Evolutionary conservation across 2,329 filamentous ascomycete species (phyloP).

Genomic region (Intubia oerlemansii): DNA sequence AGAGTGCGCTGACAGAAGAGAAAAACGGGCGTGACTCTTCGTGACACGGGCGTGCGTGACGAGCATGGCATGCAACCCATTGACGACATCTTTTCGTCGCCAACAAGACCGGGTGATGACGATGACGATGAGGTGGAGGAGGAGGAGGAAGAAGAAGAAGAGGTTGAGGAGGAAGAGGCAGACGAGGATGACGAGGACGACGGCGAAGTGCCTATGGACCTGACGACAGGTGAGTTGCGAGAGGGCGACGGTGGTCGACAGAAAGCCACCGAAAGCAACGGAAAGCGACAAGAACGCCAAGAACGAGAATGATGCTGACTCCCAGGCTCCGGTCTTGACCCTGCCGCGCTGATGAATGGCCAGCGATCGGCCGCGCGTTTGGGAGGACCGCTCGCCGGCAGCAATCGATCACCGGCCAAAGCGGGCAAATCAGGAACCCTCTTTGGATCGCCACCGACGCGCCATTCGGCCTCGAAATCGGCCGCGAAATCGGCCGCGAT

Average conservation of each 20-base stretch:
- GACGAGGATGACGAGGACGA: slow-evolving; percentile 8
- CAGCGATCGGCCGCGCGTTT: slow-evolving; percentile 24
- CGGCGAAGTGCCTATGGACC: slow-evolving; percentile 26
- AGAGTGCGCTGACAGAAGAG: slow-evolving; percentile 21
- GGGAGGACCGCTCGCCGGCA: slow-evolving; percentile 24
- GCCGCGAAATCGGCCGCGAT: too few relatives aligned
- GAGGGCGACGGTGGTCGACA: too few relatives aligned
- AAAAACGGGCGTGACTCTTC: slow-evolving; percentile 71
- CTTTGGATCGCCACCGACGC: slow-evolving; percentile 37
- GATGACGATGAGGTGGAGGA: slow-evolving; percentile 11
- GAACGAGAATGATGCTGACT: not conserved
- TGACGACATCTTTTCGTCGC: slow-evolving; percentile 75
- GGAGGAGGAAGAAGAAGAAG: slow-evolving; percentile 13
- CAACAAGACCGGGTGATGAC: slow-evolving; percentile 28
- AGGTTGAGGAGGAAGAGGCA: slow-evolving; percentile 11
- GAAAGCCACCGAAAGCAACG: too few relatives aligned
- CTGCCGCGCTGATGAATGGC: slow-evolving; percentile 27
- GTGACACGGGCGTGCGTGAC: slow-evolving; percentile 62
- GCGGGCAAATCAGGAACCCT: slow-evolving; percentile 17
- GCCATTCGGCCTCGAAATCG: slow-evolving; percentile 3
- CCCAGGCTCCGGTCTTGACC: slow-evolving; percentile 29
- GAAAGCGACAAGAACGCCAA: too few relatives aligned
- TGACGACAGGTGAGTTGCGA: slow-evolving; percentile 15
- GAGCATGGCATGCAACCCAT: slow-evolving; percentile 83
- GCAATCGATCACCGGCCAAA: slow-evolving; percentile 7